Evolutionary conservation across 2,329 filamentous ascomycete species (phyloP), one percentile per base, ranked within the genome.

Genomic region (Colletotrichum karsti): DNA sequence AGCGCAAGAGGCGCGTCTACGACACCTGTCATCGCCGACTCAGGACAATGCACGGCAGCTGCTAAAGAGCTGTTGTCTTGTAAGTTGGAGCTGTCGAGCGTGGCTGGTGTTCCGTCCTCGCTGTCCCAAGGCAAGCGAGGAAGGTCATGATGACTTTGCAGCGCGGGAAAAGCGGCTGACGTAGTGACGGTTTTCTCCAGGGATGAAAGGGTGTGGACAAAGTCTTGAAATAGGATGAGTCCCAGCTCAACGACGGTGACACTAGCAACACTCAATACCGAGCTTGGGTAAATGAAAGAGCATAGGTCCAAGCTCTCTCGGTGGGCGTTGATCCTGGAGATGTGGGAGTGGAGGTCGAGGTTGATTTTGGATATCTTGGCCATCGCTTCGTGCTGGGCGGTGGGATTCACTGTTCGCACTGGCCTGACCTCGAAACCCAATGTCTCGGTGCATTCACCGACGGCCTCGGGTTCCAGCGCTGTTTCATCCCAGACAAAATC

Each of bases 1-100:
- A 77, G 70, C 48, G 75, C 73, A 2, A 75, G 75, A 0, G 76
- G 66, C 1, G 72, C 71, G 60, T 76, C 75, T 18, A 73, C 70
- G 7, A 57, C 51, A 26, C 57, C 50, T n/a, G 50, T 58, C 18
- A 15, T 18, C 13, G 6, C 10, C 1, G 24, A 5, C 13, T 9
- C 30, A n/a, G n/a, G n/a, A n/a, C 30, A 13, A 20, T 48, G 46
- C 39, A 13, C 20, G 22, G 26, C 51, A 39, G 18, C 7, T 2
- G 22, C n/a, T n/a, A n/a, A n/a, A n/a, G n/a, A n/a, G n/a, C n/a
- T n/a, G n/a, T n/a, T n/a, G n/a, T n/a, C n/a, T n/a, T n/a, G n/a
- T n/a, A n/a, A n/a, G n/a, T n/a, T n/a, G n/a, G n/a, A n/a, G n/a
- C n/a, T n/a, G 20, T 10, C 42, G n/a, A 50, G 13, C 7, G 30